phyloP scores from a whole-genome alignment of 2,329 filamentous ascomycete species.

The Fusarium sp. region DNA sequence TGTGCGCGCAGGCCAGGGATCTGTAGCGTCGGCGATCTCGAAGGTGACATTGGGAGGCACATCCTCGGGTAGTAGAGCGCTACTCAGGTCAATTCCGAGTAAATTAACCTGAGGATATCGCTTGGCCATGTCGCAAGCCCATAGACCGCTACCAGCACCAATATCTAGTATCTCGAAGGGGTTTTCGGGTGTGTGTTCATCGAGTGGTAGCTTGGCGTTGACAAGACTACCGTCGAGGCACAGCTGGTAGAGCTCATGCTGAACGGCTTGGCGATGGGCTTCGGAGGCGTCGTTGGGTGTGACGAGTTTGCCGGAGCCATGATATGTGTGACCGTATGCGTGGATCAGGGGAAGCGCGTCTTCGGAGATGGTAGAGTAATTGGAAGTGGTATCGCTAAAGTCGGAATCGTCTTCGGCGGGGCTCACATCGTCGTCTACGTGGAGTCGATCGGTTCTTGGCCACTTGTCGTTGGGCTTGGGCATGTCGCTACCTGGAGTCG shows the following conservation, averaged over 20 bases:
- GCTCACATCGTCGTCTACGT: conserved; percentile 32
- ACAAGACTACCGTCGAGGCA: conserved; percentile 54
- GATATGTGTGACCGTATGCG: conserved; percentile 56
- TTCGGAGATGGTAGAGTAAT: conserved; percentile 56
- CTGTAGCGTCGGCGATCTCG: conserved; percentile 71
- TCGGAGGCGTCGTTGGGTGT: conserved; percentile 56
- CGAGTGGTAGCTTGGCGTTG: conserved; percentile 53
- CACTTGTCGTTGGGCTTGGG: conserved; percentile 21
- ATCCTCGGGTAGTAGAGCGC: conserved; percentile 57
- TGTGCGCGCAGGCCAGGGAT: conserved; percentile 57
- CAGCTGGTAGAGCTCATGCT: conserved; percentile 56
- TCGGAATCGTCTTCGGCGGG: conserved; percentile 45
- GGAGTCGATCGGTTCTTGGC: conserved; percentile 22
- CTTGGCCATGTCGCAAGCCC: conserved; percentile 61
- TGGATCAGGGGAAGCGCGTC: conserved; percentile 54
- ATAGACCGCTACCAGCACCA: conserved; percentile 60
- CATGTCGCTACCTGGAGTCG: conserved; percentile 12
- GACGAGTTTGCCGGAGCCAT: conserved; percentile 55
- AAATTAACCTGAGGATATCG: conserved; percentile 58
- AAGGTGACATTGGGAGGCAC: conserved; percentile 74
- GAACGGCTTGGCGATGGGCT: conserved; percentile 51
- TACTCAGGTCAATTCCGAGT: conserved; percentile 60
- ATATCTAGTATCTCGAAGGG: conserved; percentile 58
- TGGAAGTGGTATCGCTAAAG: conserved; percentile 51
- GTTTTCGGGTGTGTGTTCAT: conserved; percentile 37